Percentiles rank a stretch among this genome's conserved stretches.
phyloP scores from a whole-genome alignment of 805 yeast species.

The Sugiyamaella floridensis region DNA sequence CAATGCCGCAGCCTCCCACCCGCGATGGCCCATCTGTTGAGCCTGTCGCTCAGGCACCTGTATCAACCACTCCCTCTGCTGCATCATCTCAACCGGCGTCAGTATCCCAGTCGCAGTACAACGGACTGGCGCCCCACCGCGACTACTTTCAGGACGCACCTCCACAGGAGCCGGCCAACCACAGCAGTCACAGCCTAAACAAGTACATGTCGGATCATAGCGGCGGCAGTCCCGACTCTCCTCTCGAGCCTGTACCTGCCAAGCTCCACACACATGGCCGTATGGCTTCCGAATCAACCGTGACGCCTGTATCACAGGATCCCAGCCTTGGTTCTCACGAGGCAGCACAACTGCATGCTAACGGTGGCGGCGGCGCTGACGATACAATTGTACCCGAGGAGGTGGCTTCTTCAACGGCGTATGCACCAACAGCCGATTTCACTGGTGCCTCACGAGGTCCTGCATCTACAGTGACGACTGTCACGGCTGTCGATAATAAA shows the following conservation, averaged over 20 bases:
- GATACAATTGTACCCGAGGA: constrained; percentile 1
- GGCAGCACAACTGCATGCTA: constrained; percentile 3
- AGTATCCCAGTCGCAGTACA: neutral
- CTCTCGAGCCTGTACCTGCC: neutral
- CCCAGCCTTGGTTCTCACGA: neutral
- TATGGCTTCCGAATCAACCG: constrained; percentile 12
- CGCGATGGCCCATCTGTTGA: neutral
- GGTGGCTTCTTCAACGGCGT: constrained; percentile 2
- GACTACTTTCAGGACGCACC: neutral
- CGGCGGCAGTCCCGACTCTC: neutral
- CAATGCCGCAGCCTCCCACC: constrained; percentile 31
- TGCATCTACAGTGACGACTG: neutral
- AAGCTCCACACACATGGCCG: constrained; percentile 7
- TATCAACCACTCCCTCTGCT: neutral
- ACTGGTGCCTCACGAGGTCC: neutral
- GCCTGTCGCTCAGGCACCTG: constrained; percentile 2
- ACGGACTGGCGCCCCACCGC: neutral
- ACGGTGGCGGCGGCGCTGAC: constrained; percentile 2
- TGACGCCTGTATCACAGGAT: constrained; percentile 3
- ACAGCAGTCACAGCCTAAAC: neutral
- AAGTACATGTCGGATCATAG: neutral
- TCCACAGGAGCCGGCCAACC: neutral
- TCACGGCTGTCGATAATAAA: neutral
- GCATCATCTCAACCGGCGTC: constrained; percentile 6
- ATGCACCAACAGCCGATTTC: neutral